Conservation (phyloP, 805 yeast genomes). For the Barnettozyma sp. region DNA sequence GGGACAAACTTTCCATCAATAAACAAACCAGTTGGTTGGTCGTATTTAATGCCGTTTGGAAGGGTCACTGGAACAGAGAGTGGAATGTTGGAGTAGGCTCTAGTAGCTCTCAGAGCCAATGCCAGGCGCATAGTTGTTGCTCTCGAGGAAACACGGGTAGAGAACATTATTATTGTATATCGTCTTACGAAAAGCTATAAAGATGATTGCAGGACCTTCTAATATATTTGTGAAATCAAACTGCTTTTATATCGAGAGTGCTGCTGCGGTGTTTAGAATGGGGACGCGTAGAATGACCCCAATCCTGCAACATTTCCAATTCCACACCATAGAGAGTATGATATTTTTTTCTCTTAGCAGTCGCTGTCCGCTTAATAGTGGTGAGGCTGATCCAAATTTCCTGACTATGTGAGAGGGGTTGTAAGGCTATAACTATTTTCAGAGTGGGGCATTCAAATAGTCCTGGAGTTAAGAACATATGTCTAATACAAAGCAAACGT, state of each 20-base stretch:
- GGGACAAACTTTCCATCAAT: conserved; percentile 71
- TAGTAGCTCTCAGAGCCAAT: conserved; percentile 18
- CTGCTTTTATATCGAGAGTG: background rate
- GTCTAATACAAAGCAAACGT: too few species aligned
- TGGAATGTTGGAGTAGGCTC: conserved; percentile 33
- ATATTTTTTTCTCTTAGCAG: background rate
- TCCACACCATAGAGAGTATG: background rate
- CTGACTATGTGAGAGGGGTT: background rate
- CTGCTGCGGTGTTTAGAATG: conserved; percentile 1
- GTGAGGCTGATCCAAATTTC: background rate
- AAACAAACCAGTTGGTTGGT: conserved; percentile 78
- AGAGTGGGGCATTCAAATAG: background rate
- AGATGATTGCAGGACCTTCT: background rate
- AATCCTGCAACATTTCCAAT: too few species aligned
- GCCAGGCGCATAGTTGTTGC: conserved; percentile 14
- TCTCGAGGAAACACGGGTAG: conserved; percentile 13
- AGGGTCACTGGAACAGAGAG: conserved; percentile 44
- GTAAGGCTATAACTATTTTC: background rate
- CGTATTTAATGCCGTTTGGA: conserved; percentile 69
- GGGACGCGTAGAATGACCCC: too few species aligned
- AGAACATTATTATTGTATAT: conserved; percentile 15
- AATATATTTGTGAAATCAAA: background rate
- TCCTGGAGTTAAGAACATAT: background rate
- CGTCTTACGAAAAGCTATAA: background rate
- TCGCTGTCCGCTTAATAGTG: conserved; percentile 1